Conservation (phyloP, 2,329 filamentous ascomycete genomes). For the Colletotrichum filicis region DNA sequence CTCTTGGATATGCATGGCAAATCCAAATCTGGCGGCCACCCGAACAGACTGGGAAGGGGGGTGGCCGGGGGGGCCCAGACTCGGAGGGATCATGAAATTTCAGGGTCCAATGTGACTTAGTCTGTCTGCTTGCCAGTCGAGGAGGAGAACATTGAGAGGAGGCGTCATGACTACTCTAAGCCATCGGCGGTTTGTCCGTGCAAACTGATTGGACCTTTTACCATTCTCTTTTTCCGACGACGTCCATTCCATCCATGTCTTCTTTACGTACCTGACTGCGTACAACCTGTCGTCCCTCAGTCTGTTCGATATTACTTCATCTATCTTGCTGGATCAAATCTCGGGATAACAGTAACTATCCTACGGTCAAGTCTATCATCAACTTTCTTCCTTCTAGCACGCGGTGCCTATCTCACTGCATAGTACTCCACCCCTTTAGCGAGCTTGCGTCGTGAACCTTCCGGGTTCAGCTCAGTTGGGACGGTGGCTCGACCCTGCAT, state of each 20-base stretch:
- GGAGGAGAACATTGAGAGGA: background rate
- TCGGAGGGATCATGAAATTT: conserved; percentile 15
- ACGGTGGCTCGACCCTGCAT: conserved; percentile 15
- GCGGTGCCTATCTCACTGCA: background rate
- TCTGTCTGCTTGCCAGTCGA: background rate
- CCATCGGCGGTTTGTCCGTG: background rate
- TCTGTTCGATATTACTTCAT: background rate
- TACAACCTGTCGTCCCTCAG: background rate
- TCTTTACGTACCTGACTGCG: background rate
- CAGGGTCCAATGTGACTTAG: conserved; percentile 23
- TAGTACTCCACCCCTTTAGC: conserved; percentile 2
- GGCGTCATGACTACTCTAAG: conserved; percentile 4
- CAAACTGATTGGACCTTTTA: background rate
- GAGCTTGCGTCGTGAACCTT: conserved; percentile 16
- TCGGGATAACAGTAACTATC: background rate
- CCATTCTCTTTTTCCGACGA: background rate
- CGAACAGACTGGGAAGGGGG: background rate
- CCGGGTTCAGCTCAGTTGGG: conserved; percentile 22
- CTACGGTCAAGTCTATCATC: background rate
- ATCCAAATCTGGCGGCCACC: conserved; percentile 15
- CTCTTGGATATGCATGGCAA: conserved; percentile 11
- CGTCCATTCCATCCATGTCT: background rate
- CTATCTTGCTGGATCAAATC: background rate
- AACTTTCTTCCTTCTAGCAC: background rate
- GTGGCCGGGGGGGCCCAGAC: background rate